Evolutionary conservation across 1,284 basidiomycete species (phyloP).

Genomic region (Tilletiaria anomala): DNA sequence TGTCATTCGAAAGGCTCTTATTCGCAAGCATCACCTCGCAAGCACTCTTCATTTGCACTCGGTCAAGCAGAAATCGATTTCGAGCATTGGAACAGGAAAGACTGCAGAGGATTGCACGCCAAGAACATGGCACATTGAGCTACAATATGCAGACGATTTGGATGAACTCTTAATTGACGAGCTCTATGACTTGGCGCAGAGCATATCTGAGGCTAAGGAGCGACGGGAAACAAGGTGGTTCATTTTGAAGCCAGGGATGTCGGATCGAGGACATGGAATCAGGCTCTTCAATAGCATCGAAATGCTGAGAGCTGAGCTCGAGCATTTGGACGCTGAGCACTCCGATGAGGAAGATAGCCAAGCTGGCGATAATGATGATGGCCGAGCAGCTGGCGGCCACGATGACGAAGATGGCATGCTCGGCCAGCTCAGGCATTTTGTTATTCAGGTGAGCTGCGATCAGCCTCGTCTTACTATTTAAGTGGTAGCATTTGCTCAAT

Average conservation of each 20-base stretch:
- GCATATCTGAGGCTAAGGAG: constrained; percentile 13
- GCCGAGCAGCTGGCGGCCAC: too few species aligned
- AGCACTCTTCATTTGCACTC: too few species aligned
- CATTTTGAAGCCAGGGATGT: constrained; percentile 84
- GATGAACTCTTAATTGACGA: constrained; percentile 90
- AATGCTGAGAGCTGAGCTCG: constrained; percentile 61
- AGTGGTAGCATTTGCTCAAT: too few species aligned
- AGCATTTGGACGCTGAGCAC: constrained; percentile 51
- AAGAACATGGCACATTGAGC: constrained; percentile 64
- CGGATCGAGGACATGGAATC: constrained; percentile 89
- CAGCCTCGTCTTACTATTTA: too few species aligned
- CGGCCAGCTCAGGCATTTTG: constrained; percentile 86
- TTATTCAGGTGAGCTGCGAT: constrained; percentile 60
- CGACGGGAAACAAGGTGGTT: constrained; percentile 43
- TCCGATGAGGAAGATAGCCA: constrained; percentile 34
- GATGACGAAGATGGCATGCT: constrained; percentile 39
- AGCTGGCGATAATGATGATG: background rate
- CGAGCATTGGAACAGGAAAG: too few species aligned
- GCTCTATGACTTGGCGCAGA: constrained; percentile 69
- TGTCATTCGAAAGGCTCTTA: constrained; percentile 78
- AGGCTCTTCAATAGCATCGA: constrained; percentile 71
- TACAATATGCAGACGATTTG: constrained; percentile 83
- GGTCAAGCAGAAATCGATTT: too few species aligned
- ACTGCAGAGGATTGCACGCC: too few species aligned
- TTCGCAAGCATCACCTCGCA: constrained; percentile 85